These are phyloP conservation scores for Fusarium equiseti DNA, from an alignment of 2,329 filamentous ascomycete genomes.

Conservation along the genomic window DNA sequence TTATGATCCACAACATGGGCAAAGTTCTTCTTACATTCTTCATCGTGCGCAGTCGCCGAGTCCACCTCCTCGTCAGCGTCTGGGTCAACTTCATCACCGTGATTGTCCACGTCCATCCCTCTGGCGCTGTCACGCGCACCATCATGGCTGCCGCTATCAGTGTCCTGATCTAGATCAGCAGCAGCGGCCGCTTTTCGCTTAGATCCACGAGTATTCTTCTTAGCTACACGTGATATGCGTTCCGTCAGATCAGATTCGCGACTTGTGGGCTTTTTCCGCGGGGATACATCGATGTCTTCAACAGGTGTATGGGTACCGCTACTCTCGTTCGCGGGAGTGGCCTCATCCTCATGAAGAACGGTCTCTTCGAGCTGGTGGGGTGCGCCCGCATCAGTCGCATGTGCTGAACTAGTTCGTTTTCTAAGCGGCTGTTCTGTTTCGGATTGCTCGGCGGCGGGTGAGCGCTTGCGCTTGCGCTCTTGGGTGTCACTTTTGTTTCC, in stretches of 20 bases:
- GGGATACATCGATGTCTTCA: constrained; percentile 59
- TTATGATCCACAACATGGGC: constrained; percentile 8
- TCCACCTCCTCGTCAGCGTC: constrained; percentile 72
- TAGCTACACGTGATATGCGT: constrained; percentile 51
- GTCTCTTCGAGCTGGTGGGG: constrained; percentile 46
- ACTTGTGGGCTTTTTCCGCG: constrained; percentile 46
- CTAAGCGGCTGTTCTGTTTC: constrained; percentile 63
- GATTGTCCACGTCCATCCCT: constrained; percentile 58
- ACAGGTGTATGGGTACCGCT: constrained; percentile 57
- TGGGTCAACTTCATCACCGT: constrained; percentile 67
- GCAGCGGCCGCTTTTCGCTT: constrained; percentile 53
- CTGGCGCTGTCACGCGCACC: constrained; percentile 52
- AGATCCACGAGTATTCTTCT: constrained; percentile 58
- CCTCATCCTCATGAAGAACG: constrained; percentile 54
- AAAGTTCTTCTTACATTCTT: constrained; percentile 65
- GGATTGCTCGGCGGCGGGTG: constrained; percentile 58
- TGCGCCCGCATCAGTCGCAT: constrained; percentile 54
- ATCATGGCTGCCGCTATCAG: constrained; percentile 51
- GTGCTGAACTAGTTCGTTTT: constrained; percentile 66
- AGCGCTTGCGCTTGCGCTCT: constrained; percentile 65
- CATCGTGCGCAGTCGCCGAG: constrained; percentile 69
- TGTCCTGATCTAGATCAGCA: constrained; percentile 49
- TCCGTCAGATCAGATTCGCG: constrained; percentile 51
- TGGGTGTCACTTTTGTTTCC: constrained; percentile 51
- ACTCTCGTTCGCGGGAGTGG: constrained; percentile 50